Evolutionary conservation across 805 yeast species (phyloP).

Genomic region (Nakazawaea molendinolei): DNA sequence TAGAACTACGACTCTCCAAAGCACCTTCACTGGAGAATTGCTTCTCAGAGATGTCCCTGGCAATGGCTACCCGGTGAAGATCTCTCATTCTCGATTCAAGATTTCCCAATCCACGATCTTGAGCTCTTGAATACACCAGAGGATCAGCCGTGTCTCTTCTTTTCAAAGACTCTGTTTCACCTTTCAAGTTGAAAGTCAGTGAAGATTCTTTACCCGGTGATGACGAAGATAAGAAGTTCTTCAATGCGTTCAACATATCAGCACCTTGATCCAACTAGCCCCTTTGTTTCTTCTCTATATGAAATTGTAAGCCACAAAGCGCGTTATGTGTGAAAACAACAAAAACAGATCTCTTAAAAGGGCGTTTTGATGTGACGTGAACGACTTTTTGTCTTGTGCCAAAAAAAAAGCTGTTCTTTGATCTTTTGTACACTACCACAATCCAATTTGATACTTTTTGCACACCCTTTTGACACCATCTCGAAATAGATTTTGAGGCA

Average conservation of each 20-base stretch:
- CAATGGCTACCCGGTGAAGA: too few relatives aligned
- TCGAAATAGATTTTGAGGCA: too few relatives aligned
- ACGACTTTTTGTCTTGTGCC: too few relatives aligned
- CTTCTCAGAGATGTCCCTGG: neutral
- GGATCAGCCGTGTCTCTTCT: too few relatives aligned
- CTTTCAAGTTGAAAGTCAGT: too few relatives aligned
- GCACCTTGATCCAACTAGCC: neutral
- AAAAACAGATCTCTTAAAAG: neutral
- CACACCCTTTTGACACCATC: too few relatives aligned
- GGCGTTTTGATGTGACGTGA: too few relatives aligned
- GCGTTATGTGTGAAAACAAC: neutral
- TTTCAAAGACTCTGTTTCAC: too few relatives aligned
- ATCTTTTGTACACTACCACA: conserved; percentile 12
- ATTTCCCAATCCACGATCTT: too few relatives aligned
- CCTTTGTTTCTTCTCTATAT: neutral
- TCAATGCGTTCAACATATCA: conserved; percentile 2
- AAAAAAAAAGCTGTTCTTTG: conserved; percentile 16
- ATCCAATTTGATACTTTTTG: conserved; percentile 14
- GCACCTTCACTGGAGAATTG: neutral
- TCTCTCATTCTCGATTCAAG: too few relatives aligned
- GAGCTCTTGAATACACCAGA: too few relatives aligned
- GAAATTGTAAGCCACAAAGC: neutral
- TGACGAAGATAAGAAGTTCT: conserved; percentile 3
- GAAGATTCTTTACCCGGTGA: too few relatives aligned
- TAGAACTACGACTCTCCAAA: neutral